Evolutionary conservation across 2,329 filamentous ascomycete species (phyloP), one percentile per base, ranked within the genome.

Genomic region (Penicillium psychrosexuale): DNA sequence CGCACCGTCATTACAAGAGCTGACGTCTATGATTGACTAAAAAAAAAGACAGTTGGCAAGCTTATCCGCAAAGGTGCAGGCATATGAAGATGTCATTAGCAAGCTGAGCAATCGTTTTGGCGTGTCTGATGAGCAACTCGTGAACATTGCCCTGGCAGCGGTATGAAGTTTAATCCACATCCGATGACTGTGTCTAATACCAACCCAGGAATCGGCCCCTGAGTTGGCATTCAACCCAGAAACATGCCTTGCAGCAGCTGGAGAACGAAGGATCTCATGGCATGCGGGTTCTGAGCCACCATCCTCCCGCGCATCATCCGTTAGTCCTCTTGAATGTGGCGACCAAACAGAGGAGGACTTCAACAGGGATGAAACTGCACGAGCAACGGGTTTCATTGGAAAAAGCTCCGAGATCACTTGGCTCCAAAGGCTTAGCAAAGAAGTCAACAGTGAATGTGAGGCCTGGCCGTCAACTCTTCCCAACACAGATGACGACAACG

Each of bases 321-420:
- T 63, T 31, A 69, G 68, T n/a, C 73, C 73, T n/a, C 64, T 70
- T 22, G 72, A 72, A 36, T 64, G 68, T 7, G 62, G 72, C n/a
- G 76, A 76, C 51, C 67, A 71, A 33, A 72, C 75, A 7, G 69
- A 75, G 28, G 74, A 77, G 61, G 76, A 78, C 48, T 77, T 75
- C 56, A 73, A 74, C 36, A 66, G 66, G 51, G 70, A 73, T 37
- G 70, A 74, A 34, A 60, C 63, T 15, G 66, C 72, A n/a, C 67
- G 71, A 34, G 68, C 71, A 8, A 76, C 72, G 5, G 73, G 75
- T 0, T 78, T 72, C 51, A 73, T 77, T 59, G 76, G 76, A 8
- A 75, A 72, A 55, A 76, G 73, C 53, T 78, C 76, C 0, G 75
- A 77, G 43, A 70, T 77, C n/a, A 70, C 66, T 33, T 78, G 76